phyloP scores from a whole-genome alignment of 2,329 filamentous ascomycete species.

The Biscogniauxia mediterranea region DNA sequence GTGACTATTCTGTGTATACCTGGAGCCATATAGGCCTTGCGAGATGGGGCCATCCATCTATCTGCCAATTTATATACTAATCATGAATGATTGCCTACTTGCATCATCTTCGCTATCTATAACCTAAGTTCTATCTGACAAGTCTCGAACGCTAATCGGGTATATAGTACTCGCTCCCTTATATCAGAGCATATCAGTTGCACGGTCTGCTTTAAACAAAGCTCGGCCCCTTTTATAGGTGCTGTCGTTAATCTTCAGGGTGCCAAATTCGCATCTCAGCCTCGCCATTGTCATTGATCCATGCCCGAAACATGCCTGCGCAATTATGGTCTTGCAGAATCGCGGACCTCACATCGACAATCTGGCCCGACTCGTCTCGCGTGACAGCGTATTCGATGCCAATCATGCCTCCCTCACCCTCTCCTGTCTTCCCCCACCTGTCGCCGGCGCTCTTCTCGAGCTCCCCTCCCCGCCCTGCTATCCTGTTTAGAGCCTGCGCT shows the following conservation, averaged over 20 bases:
- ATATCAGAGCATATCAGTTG: too few species aligned
- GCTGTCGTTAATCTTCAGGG: constrained; percentile 29
- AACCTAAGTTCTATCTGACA: background rate
- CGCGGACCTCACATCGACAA: constrained; percentile 43
- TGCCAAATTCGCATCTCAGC: constrained; percentile 59
- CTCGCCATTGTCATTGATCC: constrained; percentile 61
- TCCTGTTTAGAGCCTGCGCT: constrained; percentile 56
- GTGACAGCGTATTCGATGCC: constrained; percentile 65
- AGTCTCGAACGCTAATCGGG: background rate
- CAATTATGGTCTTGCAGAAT: constrained; percentile 81
- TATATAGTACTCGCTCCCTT: background rate
- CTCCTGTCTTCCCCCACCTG: constrained; percentile 70
- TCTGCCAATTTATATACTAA: constrained; percentile 25
- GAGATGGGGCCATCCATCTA: constrained; percentile 15
- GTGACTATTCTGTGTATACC: constrained; percentile 13
- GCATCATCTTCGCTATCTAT: constrained; percentile 6
- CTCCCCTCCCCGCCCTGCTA: constrained; percentile 71
- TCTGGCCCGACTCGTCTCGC: constrained; percentile 39
- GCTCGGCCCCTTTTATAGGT: constrained; percentile 1
- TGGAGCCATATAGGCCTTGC: constrained; percentile 11
- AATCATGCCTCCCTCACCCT: constrained; percentile 84
- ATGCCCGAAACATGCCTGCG: constrained; percentile 83
- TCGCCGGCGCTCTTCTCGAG: constrained; percentile 71
- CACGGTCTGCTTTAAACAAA: constrained; percentile 10
- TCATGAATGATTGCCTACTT: constrained; percentile 18